Evolutionary conservation across 306 rosid genomes (phyloP), one percentile per base, ranked within the genome.

Genomic region (Arachis hypogaea): DNA sequence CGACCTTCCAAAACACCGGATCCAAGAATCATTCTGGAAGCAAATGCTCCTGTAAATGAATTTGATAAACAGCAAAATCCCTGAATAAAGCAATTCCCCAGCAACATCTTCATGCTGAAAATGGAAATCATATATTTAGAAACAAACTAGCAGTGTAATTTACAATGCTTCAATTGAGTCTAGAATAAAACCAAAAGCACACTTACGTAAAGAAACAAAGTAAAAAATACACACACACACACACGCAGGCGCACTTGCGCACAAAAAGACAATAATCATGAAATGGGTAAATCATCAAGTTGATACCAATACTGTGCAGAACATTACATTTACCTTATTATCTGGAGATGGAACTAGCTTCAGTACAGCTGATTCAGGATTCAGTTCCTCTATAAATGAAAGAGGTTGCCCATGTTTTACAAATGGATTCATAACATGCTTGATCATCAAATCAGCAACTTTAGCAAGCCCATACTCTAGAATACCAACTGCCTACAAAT

Each of bases 391-490:
- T 1, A 86, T 67, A 82, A 89, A 88, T 56, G 91, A 82, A 65
- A 83, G 47, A 59, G 90, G 86, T 2, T 44, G 82, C 57, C 83
- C 80, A 43, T 73, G 62, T 74, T 71, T 88, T 75, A 94, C 75
- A 28, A 85, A 88, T 5, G 93, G 90, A 68, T 86, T 38, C 46
- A 91, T 69, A 59, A 80, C 81, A 84, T 85, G 66, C 82, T 94
- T 94, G 80, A 94, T 84, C 81, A 86, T 81, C 91, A 86, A 81
- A 82, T 94, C 98, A 3, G 89, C 98, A 71, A 91, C 89, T 88
- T 89, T 91, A 65, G 96, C 88, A 11, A 94, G 87, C 69, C 98
- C 98, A 28, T 91, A 94, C 69, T 94, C 91, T 74, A 91, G 85
- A 88, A 91, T 83, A 58, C 95, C 96, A 74, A 86, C 85, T 66